These are phyloP conservation scores for Leucoagaricus sp. DNA, from an alignment of 1,284 basidiomycete species.

Conservation along the genomic window DNA sequence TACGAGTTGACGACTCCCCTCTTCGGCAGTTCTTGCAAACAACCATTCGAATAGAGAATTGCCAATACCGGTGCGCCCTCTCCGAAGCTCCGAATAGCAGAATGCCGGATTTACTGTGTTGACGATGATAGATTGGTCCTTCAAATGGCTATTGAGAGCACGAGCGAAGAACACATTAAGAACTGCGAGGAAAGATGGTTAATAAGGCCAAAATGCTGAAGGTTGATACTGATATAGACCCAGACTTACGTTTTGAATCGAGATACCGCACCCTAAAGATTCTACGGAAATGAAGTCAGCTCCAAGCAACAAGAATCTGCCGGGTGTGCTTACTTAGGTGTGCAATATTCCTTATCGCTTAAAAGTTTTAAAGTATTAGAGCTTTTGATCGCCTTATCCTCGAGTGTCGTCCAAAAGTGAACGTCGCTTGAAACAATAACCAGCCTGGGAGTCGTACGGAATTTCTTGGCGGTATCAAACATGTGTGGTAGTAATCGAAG, in stretches of 20 bases:
- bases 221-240: no score
- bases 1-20: slow-evolving; percentile 34
- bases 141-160: slow-evolving; percentile 37
- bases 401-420: slow-evolving; percentile 27
- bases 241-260: slow-evolving; percentile 35
- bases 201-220: no score
- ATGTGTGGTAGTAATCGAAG: slow-evolving; percentile 44
- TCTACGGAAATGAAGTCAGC: slow-evolving; percentile 11
- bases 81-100: slow-evolving; percentile 44
- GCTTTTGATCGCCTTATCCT: slow-evolving; percentile 25
- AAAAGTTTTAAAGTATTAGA: slow-evolving; percentile 29
- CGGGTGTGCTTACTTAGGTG: slow-evolving; percentile 13
- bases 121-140: slow-evolving; percentile 34
- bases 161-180: slow-evolving; percentile 44
- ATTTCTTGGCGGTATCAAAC: slow-evolving; percentile 32
- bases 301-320: not conserved
- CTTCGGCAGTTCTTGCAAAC: slow-evolving; percentile 37
- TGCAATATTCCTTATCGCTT: slow-evolving; percentile 29
- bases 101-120: slow-evolving; percentile 47
- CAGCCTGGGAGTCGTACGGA: slow-evolving; percentile 29
- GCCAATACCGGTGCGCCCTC: slow-evolving; percentile 22
- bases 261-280: slow-evolving; percentile 25
- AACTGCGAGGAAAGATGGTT: slow-evolving; percentile 32
- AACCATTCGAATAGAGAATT: not conserved
- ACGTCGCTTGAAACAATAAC: slow-evolving; percentile 39